A percentile compares a stretch with the other conserved stretches of the same genome.
Evolutionary conservation across 352 stramenopile species (phyloP).

Genomic region (Thraustochytrium sp.): DNA sequence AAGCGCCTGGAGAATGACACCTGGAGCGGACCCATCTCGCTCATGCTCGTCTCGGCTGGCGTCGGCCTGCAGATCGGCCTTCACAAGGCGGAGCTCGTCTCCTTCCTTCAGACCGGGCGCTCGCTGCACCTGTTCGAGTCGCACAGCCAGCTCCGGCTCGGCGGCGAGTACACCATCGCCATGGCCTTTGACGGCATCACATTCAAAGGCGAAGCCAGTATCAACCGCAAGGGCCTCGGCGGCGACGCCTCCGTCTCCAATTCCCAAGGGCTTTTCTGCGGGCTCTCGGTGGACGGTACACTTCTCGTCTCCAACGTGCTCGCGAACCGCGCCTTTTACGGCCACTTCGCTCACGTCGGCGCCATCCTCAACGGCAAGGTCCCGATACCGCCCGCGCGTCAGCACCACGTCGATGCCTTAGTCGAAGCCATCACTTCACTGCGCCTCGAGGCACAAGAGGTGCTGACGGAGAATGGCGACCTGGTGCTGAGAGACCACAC

Average conservation of each 20-base stretch:
- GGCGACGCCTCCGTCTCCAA: neutral
- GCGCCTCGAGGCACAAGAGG: too few species aligned
- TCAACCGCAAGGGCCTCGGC: slow-evolving; percentile 25
- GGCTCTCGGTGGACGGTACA: neutral
- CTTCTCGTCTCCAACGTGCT: slow-evolving; percentile 14
- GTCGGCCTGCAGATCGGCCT: slow-evolving; percentile 26
- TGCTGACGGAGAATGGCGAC: too few species aligned
- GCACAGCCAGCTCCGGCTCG: slow-evolving; percentile 28
- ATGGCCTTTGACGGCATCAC: neutral
- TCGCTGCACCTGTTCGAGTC: slow-evolving; percentile 31
- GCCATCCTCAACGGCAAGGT: slow-evolving; percentile 24
- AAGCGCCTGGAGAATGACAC: slow-evolving; percentile 22
- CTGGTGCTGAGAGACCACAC: too few species aligned
- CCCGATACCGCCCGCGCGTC: neutral
- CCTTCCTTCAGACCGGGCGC: neutral
- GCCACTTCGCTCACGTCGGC: neutral
- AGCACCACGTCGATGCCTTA: neutral
- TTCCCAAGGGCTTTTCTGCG: neutral
- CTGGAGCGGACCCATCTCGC: slow-evolving; percentile 20
- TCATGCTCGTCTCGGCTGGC: slow-evolving; percentile 9
- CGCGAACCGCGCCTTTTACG: slow-evolving; percentile 3
- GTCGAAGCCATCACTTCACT: too few species aligned
- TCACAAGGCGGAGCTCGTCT: slow-evolving; percentile 16
- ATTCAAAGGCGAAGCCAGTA: neutral
- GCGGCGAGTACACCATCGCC: neutral